Evolutionary conservation across 768 basidiomycete genomes (phyloP), one percentile per base, ranked within the genome.

Genomic region (Suillus tomentosus): DNA sequence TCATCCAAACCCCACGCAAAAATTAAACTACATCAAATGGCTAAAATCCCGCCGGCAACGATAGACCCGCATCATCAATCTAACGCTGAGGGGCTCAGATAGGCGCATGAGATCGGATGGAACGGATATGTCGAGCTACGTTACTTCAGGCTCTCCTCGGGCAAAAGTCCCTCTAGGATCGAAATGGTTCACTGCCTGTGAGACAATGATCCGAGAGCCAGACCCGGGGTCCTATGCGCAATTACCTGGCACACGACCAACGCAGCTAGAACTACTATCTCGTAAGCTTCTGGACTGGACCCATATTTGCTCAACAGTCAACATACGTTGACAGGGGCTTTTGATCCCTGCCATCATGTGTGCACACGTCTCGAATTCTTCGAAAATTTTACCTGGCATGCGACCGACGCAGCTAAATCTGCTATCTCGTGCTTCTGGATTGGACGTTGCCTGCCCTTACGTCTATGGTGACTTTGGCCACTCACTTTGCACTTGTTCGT

Each of bases 11-110:
- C 53, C 53, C 31, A 19, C 19, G 31, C 19, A 3, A n/a, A 19
- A 34, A 17, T 53, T n/a, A 54, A n/a, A 36, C 34, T 54, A 36
- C 53, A 54, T n/a, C 34, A n/a, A 36, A 54, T 54, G 19, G 53
- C 53, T 36, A 54, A 34, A 54, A 54, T 54, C 19, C 53, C 53
- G 31, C 53, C 34, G 31, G 11, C 19, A 13, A 11, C 19, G 53
- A 54, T 54, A 54, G 24, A 17, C 13, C 10, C 1, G 19, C n/a
- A 54, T 34, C 19, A 19, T 54, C 31, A n/a, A 54, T 54, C 53
- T 54, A 17, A 10, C 9, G 31, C 31, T 31, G 53, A 34, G 31
- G 53, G 53, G 5, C 3, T 11, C 34, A 54, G 34, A 54, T 54
- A 54, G 53, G 1, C 34, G 19, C 36, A 2, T 10, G 7, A 34